phyloP scores from a whole-genome alignment of 2,329 filamentous ascomycete genomes.

The Aspergillus thermomutatus region DNA sequence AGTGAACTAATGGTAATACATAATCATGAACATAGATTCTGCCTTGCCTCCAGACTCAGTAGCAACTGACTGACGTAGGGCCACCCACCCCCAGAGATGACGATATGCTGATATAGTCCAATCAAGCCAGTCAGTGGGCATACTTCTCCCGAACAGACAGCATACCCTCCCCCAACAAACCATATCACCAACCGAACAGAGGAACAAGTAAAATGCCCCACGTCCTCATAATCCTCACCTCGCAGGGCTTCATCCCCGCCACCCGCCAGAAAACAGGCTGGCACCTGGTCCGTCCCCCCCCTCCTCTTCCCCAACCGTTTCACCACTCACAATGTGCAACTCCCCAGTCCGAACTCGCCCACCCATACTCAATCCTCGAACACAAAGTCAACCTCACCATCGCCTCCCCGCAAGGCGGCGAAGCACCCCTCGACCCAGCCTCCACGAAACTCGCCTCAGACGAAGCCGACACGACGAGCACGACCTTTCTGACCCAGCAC shows the following conservation, averaged over 20 bases:
- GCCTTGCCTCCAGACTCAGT: not conserved
- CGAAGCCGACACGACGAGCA: slow-evolving; percentile 44
- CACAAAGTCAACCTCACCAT: slow-evolving; percentile 51
- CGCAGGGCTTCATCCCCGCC: slow-evolving; percentile 45
- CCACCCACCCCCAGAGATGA: not conserved
- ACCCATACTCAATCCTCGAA: slow-evolving; percentile 57
- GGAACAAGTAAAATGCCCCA: slow-evolving; percentile 38
- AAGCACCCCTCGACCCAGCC: slow-evolving; percentile 55
- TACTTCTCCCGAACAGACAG: too few species aligned
- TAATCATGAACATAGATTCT: not conserved
- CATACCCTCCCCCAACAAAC: not conserved
- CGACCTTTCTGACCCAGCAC: slow-evolving; percentile 52
- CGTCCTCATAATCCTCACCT: slow-evolving; percentile 66
- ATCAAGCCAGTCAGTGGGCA: not conserved
- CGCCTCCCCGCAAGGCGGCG: slow-evolving; percentile 58
- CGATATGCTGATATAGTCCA: not conserved
- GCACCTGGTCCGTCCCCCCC: slow-evolving; percentile 53
- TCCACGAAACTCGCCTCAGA: slow-evolving; percentile 51
- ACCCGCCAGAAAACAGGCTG: slow-evolving; percentile 57
- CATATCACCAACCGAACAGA: not conserved
- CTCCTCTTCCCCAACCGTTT: too few species aligned
- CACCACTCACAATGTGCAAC: not conserved
- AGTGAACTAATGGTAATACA: not conserved
- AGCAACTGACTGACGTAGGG: not conserved
- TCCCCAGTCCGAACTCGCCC: slow-evolving; percentile 53